A percentile compares a stretch with the other conserved stretches of the same genome.
Conservation (phyloP, 2,329 filamentous ascomycete genomes). For the Colletotrichum trifolii region DNA sequence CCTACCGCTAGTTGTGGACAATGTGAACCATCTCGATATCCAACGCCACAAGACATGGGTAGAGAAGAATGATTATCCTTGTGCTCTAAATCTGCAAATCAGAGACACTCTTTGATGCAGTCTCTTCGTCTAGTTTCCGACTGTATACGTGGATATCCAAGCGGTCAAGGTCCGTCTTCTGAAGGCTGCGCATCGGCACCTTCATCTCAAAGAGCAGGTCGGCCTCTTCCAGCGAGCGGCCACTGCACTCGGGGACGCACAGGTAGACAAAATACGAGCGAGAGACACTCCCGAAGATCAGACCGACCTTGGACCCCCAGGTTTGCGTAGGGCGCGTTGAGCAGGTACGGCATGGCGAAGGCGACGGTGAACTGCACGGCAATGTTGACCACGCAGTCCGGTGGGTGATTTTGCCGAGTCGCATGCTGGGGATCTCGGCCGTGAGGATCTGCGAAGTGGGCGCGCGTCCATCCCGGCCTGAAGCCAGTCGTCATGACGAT, state of each 20-base stretch:
- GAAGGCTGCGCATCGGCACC: conserved; percentile 10
- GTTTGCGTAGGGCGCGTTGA: conserved; percentile 47
- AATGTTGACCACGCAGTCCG: neutral
- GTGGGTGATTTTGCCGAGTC: conserved; percentile 46
- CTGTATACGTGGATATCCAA: neutral
- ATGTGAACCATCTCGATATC: neutral
- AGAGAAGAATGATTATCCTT: neutral
- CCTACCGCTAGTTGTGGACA: neutral
- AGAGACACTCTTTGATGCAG: neutral
- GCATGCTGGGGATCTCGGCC: conserved; percentile 46
- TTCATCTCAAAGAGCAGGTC: conserved; percentile 52
- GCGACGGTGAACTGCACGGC: conserved; percentile 46
- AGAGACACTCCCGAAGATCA: conserved; percentile 19
- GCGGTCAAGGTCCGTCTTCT: neutral
- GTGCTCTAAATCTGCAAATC: neutral
- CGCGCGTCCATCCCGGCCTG: conserved; percentile 48
- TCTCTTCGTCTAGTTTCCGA: neutral
- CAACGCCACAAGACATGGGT: too few species aligned
- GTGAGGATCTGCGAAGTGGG: conserved; percentile 49
- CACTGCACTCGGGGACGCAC: conserved; percentile 62
- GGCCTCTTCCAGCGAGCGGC: conserved; percentile 80
- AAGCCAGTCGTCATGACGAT: conserved; percentile 46
- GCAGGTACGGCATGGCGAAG: conserved; percentile 51
- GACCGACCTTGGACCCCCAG: conserved; percentile 42
- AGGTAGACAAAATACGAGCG: conserved; percentile 34